Base-by-base conservation (phyloP, 495 filamentous ascomycete species). In the Thermochaetoides thermophila region DNA sequence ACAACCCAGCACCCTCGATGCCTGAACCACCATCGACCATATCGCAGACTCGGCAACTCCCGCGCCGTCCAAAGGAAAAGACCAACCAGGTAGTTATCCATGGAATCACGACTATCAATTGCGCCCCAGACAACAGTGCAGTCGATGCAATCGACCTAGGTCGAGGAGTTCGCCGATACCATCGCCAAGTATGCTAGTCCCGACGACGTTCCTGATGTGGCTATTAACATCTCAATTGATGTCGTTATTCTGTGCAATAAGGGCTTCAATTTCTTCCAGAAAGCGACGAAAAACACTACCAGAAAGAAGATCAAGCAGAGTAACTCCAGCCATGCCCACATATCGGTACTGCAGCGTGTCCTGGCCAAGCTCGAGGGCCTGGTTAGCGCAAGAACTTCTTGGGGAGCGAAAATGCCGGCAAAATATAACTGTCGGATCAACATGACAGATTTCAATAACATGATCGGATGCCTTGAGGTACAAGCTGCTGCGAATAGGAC, bases 201-300 rank as follows among this genome's bases (percentile, higher is more conserved):
- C n/a, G 41, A 45, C 20, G 42, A 45, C 14, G 41, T 53, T 7
- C 50, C 47, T 31, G 35, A 38, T 19, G 34, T 31, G 5, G 42
- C 43, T 15, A 29, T 49, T 29, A 46, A 34, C 9, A 49, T 51
- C 25, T 34, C 49, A 5, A 48, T 45, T 20, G 45, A 49, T 28
- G 50, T 53, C 15, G 40, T 53, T 12, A n/a, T 18, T 16, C 36
- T 51, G 13, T 41, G 50, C 5, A 53, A 51, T 26, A 41, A 39
- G 32, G 49, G 45, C 30, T 38, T 38, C 38, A 33, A 27, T 4
- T 49, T 53, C 31, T 51, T 45, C 15, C 32, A 31, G 27, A 15
- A 27, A 24, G 38, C 39, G 1, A 32, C 42, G n/a, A 27, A 33
- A 17, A 23, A 39, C 15, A 31, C 43, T 10, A 32, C 40, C 5